A percentile compares a stretch with the other conserved stretches of the same genome.
Conservation (phyloP, 768 basidiomycete species). For the Naematelia encephala region DNA sequence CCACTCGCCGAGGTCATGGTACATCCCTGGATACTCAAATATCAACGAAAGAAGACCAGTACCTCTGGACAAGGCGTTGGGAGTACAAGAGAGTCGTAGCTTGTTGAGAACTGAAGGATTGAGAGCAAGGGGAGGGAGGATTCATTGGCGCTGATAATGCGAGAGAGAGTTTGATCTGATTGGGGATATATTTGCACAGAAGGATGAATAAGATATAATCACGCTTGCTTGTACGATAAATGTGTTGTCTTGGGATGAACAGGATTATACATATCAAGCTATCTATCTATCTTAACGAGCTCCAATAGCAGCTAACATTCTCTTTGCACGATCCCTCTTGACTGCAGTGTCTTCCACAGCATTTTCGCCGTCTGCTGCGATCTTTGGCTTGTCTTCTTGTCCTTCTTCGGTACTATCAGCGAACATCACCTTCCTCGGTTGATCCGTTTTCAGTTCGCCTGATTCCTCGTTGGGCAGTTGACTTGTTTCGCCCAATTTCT, state of each 20-base stretch:
- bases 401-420: neutral
- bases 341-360: neutral
- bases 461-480: no score
- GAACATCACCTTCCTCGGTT: neutral
- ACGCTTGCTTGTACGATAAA: neutral
- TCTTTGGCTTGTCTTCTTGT: no score
- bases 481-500: neutral
- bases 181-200: no score
- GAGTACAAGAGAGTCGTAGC: neutral
- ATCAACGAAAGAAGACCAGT: conserved; percentile 16
- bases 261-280: neutral
- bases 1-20: conserved; percentile 68
- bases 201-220: neutral
- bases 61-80: neutral
- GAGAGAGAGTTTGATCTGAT: no score
- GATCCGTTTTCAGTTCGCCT: neutral
- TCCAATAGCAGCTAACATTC: neutral
- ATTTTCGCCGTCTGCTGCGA: neutral
- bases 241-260: no score
- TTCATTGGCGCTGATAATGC: no score
- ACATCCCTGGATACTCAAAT: conserved; percentile 76
- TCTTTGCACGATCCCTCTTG: neutral
- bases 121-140: no score
- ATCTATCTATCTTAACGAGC: neutral
- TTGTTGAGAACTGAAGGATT: no score